Base-by-base conservation (phyloP, 495 filamentous ascomycete species). In the Penicillium roqueforti region DNA sequence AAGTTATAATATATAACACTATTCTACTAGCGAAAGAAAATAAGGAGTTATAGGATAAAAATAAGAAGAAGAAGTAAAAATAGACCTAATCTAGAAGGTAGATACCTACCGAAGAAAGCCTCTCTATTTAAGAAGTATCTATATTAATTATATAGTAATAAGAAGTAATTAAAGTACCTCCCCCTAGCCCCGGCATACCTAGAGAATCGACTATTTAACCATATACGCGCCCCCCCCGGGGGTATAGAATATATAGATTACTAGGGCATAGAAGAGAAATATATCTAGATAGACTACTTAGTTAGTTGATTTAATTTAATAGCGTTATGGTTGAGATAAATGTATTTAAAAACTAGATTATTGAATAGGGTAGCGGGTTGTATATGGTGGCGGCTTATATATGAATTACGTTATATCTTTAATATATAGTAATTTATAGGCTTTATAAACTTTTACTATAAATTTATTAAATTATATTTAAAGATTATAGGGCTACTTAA, bases 21-120 rank as follows among this genome's bases (percentile, higher is more conserved):
- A n/a, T 22, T 22, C 1, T 53, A 18, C 39, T 44, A 8, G 39
- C 19, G 51, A 54, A 54, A 44, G 41, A 45, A 54, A 26, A 22
- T 18, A 48, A n/a, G 7, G 51, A 54, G 29, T 54, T 54, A 54
- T 22, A 11, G 16, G 19, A 31, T 13, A 9, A 20, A 14, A 48
- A 48, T 32, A 32, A 37, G 22, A 48, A 48, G 16, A 10, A 37
- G 31, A 37, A 37, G 32, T 18, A 20, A 16, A 43, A 53, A 9
- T 5, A 19, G 0, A 7, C 28, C 43, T 1, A 29, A 43, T 43
- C 39, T 26, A 6, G 10, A 48, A 48, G 23, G 32, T 16, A 47
- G 6, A 47, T 47, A 32, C 6, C 26, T 19, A 1, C 28, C n/a
- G 19, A 9, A 4, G 28, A 47, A 22, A 28, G 44, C 10, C 44